phyloP scores from a whole-genome alignment of 768 basidiomycete species.

The Podaxis sp. region DNA sequence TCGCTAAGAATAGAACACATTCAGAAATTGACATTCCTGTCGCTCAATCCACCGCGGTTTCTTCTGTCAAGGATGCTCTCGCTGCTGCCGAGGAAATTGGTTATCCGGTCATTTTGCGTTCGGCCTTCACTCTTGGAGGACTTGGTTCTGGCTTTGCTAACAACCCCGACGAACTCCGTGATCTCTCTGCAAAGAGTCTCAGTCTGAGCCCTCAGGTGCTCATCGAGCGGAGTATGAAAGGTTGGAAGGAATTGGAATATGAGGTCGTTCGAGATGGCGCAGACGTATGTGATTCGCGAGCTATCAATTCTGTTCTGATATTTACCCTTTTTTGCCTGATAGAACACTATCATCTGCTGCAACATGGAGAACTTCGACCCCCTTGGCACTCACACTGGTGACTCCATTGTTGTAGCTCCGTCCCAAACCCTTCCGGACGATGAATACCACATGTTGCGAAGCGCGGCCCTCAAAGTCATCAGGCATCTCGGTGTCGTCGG shows the following conservation, averaged over 20 bases:
- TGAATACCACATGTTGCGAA: slow-evolving; percentile 98
- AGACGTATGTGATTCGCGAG: slow-evolving; percentile 62
- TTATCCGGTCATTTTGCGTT: slow-evolving; percentile 96
- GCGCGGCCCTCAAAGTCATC: slow-evolving; percentile 93
- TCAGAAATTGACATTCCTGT: slow-evolving; percentile 97
- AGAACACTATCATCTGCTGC: slow-evolving; percentile 99
- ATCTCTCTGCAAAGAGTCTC: slow-evolving; percentile 89
- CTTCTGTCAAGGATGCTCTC: slow-evolving; percentile 91
- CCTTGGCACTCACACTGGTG: slow-evolving; percentile 97
- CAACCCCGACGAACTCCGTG: slow-evolving; percentile 90
- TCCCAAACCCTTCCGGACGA: slow-evolving; percentile 97
- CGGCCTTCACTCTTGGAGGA: slow-evolving; percentile 97
- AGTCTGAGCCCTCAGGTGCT: slow-evolving; percentile 92
- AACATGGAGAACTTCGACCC: slow-evolving; percentile 99
- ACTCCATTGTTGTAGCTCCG: slow-evolving; percentile 98
- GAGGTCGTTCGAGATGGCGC: slow-evolving; percentile 98
- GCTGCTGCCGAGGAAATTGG: slow-evolving; percentile 89
- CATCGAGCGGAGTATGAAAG: slow-evolving; percentile 97
- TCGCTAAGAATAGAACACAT: slow-evolving; percentile 15
- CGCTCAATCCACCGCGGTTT: slow-evolving; percentile 94
- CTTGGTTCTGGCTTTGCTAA: slow-evolving; percentile 98
- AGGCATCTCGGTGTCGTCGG: slow-evolving; percentile 91
- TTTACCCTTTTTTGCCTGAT: slow-evolving; percentile 19
- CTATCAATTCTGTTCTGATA: neutral
- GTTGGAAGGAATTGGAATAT: slow-evolving; percentile 99